Evolutionary conservation across 2,329 filamentous ascomycete genomes (phyloP).

Genomic region (Fusarium coffeatum): DNA sequence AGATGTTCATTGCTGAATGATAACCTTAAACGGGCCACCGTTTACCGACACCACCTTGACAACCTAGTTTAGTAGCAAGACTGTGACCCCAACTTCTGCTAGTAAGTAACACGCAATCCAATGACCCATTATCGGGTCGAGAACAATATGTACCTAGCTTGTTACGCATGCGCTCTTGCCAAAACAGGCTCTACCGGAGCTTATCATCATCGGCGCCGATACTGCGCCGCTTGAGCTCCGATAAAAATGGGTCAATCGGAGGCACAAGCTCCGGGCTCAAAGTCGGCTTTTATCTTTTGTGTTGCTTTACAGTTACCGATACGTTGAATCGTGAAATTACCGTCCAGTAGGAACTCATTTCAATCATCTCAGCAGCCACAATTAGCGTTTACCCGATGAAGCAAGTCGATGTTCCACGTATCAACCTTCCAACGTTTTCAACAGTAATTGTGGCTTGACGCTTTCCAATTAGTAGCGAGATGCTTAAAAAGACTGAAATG

Average conservation of each 20-base stretch:
- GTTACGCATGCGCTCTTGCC: background rate
- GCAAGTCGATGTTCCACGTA: background rate
- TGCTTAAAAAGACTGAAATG: background rate
- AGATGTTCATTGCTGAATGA: background rate
- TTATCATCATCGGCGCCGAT: conserved; percentile 1
- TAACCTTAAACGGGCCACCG: background rate
- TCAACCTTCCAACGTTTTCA: background rate
- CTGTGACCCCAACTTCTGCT: no score
- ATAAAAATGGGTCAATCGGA: conserved; percentile 9
- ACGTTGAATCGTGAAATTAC: background rate
- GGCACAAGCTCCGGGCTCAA: conserved; percentile 14
- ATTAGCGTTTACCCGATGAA: background rate
- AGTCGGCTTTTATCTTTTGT: background rate
- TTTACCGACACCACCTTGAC: background rate
- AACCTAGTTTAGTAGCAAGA: background rate
- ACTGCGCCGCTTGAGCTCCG: conserved; percentile 5
- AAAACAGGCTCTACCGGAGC: background rate
- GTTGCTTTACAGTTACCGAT: background rate
- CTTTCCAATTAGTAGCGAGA: background rate
- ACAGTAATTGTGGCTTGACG: background rate
- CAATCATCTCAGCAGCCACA: background rate
- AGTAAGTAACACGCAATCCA: background rate
- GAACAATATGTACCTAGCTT: background rate
- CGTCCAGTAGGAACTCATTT: background rate
- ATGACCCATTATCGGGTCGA: background rate